These are phyloP conservation scores for Rhynchosporium agropyri DNA, from an alignment of 2,329 filamentous ascomycete species.

Conservation along the genomic window DNA sequence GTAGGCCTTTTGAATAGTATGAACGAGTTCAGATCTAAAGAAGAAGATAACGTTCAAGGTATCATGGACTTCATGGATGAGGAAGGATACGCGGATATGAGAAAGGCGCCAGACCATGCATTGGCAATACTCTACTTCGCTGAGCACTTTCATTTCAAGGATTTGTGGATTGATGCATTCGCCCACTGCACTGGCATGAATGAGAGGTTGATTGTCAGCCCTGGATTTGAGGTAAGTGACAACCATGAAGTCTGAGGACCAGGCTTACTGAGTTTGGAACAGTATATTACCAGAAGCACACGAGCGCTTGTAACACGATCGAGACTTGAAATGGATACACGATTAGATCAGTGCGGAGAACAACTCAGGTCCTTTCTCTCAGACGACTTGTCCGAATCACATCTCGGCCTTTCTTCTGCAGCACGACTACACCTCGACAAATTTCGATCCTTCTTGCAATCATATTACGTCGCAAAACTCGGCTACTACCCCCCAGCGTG, in stretches of 20 bases:
- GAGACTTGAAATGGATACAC: conserved; percentile 65
- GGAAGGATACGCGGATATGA: conserved; percentile 70
- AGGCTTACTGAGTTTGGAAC: conserved; percentile 21
- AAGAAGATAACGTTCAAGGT: conserved; percentile 60
- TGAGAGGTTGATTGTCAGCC: conserved; percentile 56
- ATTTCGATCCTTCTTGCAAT: conserved; percentile 69
- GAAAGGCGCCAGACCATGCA: conserved; percentile 67
- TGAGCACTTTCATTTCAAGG: conserved; percentile 63
- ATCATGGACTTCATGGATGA: conserved; percentile 67
- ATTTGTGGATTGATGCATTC: conserved; percentile 75
- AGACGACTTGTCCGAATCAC: conserved; percentile 67
- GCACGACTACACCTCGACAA: conserved; percentile 69
- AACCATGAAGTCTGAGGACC: not conserved
- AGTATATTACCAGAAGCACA: conserved; percentile 56
- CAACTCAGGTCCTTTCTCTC: conserved; percentile 70
- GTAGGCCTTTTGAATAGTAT: conserved; percentile 67
- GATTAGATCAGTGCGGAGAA: conserved; percentile 58
- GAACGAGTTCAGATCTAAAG: conserved; percentile 58
- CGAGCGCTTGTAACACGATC: conserved; percentile 67
- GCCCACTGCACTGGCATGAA: conserved; percentile 80
- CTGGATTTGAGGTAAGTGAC: conserved; percentile 62
- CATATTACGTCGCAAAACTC: conserved; percentile 67
- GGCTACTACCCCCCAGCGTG: conserved; percentile 71
- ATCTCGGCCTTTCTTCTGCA: conserved; percentile 64
- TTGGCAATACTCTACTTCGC: conserved; percentile 68